Evolutionary conservation across 2,329 filamentous ascomycete species (phyloP).

Genomic region (Botrytis squamosa): DNA sequence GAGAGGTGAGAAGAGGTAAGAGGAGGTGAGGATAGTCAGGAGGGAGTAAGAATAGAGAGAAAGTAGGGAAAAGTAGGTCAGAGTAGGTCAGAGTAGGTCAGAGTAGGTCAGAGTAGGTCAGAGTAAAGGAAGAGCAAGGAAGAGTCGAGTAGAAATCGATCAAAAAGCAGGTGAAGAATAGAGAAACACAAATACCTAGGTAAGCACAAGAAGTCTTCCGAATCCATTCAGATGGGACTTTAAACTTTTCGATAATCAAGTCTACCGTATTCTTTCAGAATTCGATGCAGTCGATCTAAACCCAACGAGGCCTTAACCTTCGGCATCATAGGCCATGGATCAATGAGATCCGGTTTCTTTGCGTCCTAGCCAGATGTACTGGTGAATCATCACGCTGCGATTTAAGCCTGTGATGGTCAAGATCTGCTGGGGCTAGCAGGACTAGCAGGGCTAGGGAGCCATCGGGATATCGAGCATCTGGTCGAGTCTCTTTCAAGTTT

Average conservation of each 20-base stretch:
- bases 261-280: neutral
- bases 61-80: neutral
- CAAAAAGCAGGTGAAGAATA: too few species aligned
- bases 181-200: too few species aligned
- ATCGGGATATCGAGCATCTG: too few species aligned
- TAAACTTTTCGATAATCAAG: neutral
- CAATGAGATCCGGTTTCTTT: neutral
- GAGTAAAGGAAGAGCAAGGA: too few species aligned
- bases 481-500: too few species aligned
- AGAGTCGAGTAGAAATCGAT: neutral
- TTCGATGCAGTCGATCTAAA: neutral
- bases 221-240: neutral
- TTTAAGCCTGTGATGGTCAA: neutral
- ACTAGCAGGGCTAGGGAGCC: neutral
- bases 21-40: neutral
- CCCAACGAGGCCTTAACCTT: neutral
- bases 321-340: neutral
- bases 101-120: too few species aligned
- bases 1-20: neutral
- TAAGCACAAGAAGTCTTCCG: too few species aligned
- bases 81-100: too few species aligned
- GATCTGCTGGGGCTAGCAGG: neutral
- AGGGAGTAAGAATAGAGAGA: neutral
- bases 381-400: neutral
- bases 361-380: neutral